A percentile compares a stretch with the other conserved stretches of the same genome.
These are phyloP conservation scores for Lavandula angustifolia DNA, from an alignment of 257 asterid genomes.

Conservation along the genomic window DNA sequence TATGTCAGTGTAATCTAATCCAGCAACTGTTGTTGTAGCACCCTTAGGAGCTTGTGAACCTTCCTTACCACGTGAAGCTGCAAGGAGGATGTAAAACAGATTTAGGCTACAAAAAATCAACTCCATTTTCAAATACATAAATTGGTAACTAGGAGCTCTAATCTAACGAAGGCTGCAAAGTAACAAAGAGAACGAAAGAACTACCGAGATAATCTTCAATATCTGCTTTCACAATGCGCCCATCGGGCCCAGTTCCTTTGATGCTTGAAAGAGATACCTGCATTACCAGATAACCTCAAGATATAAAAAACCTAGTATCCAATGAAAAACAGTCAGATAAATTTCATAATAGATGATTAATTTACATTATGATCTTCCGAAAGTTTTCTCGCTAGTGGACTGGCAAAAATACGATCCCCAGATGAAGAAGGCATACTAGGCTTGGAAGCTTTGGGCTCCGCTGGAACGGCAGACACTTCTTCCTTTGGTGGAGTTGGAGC, in stretches of 20 bases:
- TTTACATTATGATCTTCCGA: constrained; percentile 84
- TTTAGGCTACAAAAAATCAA: constrained; percentile 25
- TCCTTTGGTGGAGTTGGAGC: constrained; percentile 63
- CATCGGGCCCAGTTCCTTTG: constrained; percentile 98
- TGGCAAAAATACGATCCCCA: constrained; percentile 81
- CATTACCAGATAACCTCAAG: constrained; percentile 21
- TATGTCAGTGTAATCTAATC: constrained; percentile 70
- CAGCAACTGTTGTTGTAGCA: constrained; percentile 45
- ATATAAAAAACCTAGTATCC: constrained; percentile 2
- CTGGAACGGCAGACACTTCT: constrained; percentile 53
- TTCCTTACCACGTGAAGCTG: constrained; percentile 83
- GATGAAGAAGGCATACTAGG: constrained; percentile 55
- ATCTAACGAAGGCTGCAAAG: not conserved
- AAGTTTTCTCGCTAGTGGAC: constrained; percentile 90
- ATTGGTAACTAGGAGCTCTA: not conserved
- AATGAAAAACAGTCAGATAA: constrained; percentile 3
- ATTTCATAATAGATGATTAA: constrained; percentile 14
- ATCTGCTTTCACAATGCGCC: constrained; percentile 91
- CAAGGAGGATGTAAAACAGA: constrained; percentile 37
- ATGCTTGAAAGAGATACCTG: constrained; percentile 78
- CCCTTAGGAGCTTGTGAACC: constrained; percentile 57
- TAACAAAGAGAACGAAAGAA: constrained; percentile 24
- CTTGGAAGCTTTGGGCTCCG: constrained; percentile 68
- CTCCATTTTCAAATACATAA: not conserved
- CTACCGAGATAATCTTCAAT: constrained; percentile 93